phyloP scores from a whole-genome alignment of 768 basidiomycete species.

The Agaricus blazei region DNA sequence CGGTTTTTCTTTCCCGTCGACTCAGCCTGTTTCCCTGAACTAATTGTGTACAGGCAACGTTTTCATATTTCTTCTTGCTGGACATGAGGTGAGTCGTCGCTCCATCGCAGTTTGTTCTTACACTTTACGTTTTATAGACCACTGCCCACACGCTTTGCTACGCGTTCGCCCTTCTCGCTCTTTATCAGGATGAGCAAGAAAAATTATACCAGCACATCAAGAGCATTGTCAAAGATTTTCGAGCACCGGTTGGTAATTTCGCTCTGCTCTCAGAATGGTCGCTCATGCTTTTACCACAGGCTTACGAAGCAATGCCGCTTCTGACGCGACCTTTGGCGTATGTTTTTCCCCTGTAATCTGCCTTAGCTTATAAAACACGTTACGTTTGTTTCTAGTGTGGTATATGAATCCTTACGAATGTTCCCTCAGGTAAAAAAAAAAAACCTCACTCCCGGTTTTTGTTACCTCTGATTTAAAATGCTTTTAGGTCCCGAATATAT shows the following conservation, averaged over 20 bases:
- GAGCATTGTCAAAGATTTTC: slow-evolving; percentile 19
- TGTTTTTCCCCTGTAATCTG: not conserved
- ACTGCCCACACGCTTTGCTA: slow-evolving; percentile 35
- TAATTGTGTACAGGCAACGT: slow-evolving; percentile 26
- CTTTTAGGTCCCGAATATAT: slow-evolving; percentile 32
- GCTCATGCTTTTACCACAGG: slow-evolving; percentile 4
- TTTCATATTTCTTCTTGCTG: slow-evolving; percentile 47
- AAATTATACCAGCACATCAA: slow-evolving; percentile 34
- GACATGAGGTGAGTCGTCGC: slow-evolving; percentile 39
- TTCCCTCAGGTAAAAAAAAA: slow-evolving; percentile 29
- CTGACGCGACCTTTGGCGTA: slow-evolving; percentile 28
- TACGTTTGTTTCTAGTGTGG: slow-evolving; percentile 22
- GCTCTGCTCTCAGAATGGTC: no score
- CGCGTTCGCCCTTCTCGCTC: slow-evolving; percentile 36
- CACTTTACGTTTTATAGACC: slow-evolving; percentile 19
- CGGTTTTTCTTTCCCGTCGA: not conserved
- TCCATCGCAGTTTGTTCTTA: not conserved
- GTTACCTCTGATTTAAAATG: not conserved
- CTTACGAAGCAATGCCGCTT: slow-evolving; percentile 26
- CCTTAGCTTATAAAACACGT: not conserved
- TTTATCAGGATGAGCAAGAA: slow-evolving; percentile 41
- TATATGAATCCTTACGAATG: slow-evolving; percentile 39
- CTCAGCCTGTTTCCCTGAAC: no score
- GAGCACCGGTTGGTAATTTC: not conserved
- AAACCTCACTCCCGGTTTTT: slow-evolving; percentile 1